Evolutionary conservation across 441 rosid species (phyloP).

Genomic region (Melastoma candidum): DNA sequence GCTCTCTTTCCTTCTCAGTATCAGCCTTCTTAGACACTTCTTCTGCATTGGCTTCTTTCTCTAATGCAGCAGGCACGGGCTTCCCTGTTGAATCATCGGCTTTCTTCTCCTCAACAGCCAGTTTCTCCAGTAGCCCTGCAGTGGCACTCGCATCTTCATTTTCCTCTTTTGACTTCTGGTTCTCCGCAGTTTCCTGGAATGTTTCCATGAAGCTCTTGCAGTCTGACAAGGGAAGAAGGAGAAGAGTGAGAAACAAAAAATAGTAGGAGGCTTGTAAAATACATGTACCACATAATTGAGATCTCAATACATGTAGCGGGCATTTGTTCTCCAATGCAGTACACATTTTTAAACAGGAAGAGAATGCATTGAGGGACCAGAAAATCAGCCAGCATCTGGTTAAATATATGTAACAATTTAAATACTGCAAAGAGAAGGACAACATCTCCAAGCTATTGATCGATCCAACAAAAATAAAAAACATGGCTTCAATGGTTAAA

Average conservation of each 20-base stretch:
- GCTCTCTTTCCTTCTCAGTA: slow-evolving; percentile 37
- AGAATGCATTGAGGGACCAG: too few relatives aligned
- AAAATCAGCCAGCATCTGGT: too few relatives aligned
- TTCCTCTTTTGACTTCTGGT: slow-evolving; percentile 49
- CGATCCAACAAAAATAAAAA: too few relatives aligned
- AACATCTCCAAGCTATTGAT: too few relatives aligned
- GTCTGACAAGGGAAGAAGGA: slow-evolving; percentile 27
- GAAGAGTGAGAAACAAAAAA: background rate
- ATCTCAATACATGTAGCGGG: too few relatives aligned
- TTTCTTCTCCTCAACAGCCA: slow-evolving; percentile 61
- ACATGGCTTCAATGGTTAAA: too few relatives aligned
- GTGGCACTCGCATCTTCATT: slow-evolving; percentile 54
- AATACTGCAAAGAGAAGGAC: too few relatives aligned
- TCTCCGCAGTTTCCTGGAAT: slow-evolving; percentile 60
- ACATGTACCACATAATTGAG: too few relatives aligned
- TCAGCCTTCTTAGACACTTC: slow-evolving; percentile 1
- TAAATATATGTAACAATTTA: too few relatives aligned
- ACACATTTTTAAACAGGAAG: too few relatives aligned
- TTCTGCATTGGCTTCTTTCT: slow-evolving; percentile 20
- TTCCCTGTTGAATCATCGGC: slow-evolving; percentile 25
- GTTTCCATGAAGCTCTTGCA: slow-evolving; percentile 72
- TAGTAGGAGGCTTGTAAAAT: background rate
- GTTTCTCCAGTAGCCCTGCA: slow-evolving; percentile 57
- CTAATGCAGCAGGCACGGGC: slow-evolving; percentile 1
- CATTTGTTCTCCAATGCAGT: too few relatives aligned